Evolutionary conservation across 805 yeast species (phyloP).

Genomic region (Yamadazyma ubonensis): DNA sequence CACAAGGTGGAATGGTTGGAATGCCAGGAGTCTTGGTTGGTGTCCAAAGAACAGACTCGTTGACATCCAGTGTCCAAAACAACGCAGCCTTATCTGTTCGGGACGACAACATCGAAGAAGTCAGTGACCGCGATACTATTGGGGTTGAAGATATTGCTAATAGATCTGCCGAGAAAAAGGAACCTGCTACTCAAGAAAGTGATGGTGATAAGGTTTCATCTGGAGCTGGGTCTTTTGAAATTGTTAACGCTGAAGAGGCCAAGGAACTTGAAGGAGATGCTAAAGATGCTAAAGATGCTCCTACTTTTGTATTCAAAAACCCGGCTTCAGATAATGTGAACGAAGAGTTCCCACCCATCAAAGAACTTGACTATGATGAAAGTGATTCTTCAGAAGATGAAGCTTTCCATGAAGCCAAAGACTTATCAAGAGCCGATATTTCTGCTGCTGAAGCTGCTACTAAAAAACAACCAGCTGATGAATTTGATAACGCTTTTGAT

Average conservation of each 20-base stretch:
- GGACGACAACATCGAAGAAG: constrained; percentile 55
- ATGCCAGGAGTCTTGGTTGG: constrained; percentile 44
- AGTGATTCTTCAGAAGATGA: constrained; percentile 45
- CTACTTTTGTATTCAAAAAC: constrained; percentile 14
- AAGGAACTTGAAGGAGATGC: constrained; percentile 18
- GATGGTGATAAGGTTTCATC: constrained; percentile 43
- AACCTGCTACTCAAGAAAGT: constrained; percentile 21
- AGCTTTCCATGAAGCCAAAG: constrained; percentile 16
- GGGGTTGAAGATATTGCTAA: constrained; percentile 25
- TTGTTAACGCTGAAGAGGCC: constrained; percentile 52
- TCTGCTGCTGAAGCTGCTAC: constrained; percentile 5
- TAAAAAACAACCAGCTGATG: constrained; percentile 12
- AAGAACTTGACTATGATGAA: constrained; percentile 54
- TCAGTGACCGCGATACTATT: constrained; percentile 43
- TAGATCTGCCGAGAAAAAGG: constrained; percentile 18
- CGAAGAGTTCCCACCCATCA: constrained; percentile 63
- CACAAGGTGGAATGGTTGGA: constrained; percentile 43
- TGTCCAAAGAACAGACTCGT: constrained; percentile 68
- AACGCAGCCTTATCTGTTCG: constrained; percentile 90
- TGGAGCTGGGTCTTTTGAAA: constrained; percentile 53
- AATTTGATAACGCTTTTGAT: constrained; percentile 37
- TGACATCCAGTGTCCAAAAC: constrained; percentile 88
- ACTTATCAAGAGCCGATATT: constrained; percentile 7
- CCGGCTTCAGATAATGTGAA: constrained; percentile 18
- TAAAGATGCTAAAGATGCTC: constrained; percentile 4